Evolutionary conservation across 73 alveolate genomes (phyloP).

Genomic region (Tetrahymena elliotti): DNA sequence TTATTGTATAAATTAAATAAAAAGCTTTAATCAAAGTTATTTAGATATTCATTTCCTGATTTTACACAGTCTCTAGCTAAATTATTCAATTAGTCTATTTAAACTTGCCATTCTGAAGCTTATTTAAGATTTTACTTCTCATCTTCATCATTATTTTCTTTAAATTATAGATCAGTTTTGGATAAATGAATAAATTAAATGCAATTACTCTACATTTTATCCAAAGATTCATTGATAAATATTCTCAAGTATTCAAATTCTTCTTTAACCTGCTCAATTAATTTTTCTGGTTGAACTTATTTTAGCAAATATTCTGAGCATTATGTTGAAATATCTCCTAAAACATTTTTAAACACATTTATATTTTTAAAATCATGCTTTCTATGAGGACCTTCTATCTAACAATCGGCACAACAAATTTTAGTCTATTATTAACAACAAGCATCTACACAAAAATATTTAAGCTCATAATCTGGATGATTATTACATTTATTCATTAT

Average conservation of each 20-base stretch:
- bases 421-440: neutral
- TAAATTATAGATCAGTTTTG: neutral
- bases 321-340: neutral
- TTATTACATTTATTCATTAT: neutral
- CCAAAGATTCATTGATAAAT: neutral
- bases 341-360: neutral
- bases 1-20: neutral
- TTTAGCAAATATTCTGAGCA: neutral
- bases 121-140: neutral
- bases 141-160: neutral
- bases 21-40: neutral
- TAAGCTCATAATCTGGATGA: neutral
- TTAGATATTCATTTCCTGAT: neutral
- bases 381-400: neutral
- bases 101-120: neutral
- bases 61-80: neutral
- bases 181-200: neutral
- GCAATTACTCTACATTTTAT: neutral
- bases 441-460: neutral
- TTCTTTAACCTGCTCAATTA: neutral
- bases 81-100: neutral
- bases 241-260: neutral
- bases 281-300: neutral
- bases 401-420: neutral
- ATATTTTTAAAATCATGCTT: neutral